Evolutionary conservation across 2,329 filamentous ascomycete species (phyloP).

Genomic region (Sarocladium brachiariae): DNA sequence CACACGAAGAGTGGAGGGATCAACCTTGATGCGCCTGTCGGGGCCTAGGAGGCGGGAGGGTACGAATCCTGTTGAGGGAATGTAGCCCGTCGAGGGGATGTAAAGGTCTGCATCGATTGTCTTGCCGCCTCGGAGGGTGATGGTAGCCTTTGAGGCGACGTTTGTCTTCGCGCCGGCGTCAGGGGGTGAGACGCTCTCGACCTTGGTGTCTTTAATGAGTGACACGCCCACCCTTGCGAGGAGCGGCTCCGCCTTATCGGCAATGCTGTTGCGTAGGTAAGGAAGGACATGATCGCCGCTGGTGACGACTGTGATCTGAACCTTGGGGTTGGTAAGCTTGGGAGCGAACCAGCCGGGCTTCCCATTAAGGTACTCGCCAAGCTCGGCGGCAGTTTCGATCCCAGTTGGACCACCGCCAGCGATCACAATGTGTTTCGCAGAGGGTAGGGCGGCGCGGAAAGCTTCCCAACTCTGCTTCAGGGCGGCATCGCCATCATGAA

Average conservation of each 20-base stretch:
- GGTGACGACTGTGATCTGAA: slow-evolving; percentile 12
- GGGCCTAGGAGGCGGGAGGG: slow-evolving; percentile 31
- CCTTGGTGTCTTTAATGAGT: neutral
- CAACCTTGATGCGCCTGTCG: slow-evolving; percentile 31
- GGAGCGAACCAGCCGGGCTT: slow-evolving; percentile 27
- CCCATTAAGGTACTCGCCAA: slow-evolving; percentile 26
- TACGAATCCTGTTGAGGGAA: slow-evolving; percentile 49
- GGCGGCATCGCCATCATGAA: slow-evolving; percentile 33
- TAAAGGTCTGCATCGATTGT: slow-evolving; percentile 49
- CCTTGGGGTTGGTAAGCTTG: neutral
- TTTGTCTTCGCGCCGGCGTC: slow-evolving; percentile 17
- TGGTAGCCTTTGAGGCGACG: slow-evolving; percentile 31
- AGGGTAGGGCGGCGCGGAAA: slow-evolving; percentile 25
- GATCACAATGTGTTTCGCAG: slow-evolving; percentile 47
- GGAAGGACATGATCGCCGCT: slow-evolving; percentile 27
- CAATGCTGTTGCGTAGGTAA: neutral
- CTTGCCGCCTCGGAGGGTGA: slow-evolving; percentile 32
- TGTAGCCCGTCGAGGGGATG: slow-evolving; percentile 47
- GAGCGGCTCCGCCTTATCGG: slow-evolving; percentile 5
- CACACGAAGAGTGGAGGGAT: slow-evolving; percentile 29
- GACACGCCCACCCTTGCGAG: slow-evolving; percentile 38
- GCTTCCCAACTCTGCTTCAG: slow-evolving; percentile 3
- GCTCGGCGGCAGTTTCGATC: slow-evolving; percentile 48
- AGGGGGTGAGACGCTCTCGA: neutral
- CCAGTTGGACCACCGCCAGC: slow-evolving; percentile 51